Percentiles rank a stretch among this genome's conserved stretches.
Conservation (phyloP, 208 protist genomes). For the Willaertia magna region DNA sequence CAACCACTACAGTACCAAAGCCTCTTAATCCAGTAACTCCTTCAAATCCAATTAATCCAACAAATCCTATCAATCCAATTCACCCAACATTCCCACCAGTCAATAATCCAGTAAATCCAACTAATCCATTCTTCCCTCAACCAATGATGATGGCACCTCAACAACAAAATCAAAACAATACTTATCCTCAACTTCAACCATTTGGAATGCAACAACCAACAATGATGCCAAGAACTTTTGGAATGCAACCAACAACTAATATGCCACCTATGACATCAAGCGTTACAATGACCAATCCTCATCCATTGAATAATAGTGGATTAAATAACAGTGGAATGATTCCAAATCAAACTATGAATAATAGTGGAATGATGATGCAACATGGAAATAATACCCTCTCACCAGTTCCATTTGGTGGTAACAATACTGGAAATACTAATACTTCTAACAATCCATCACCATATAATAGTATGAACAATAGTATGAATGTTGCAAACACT, state of each 20-base stretch:
- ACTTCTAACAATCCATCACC: too few relatives aligned
- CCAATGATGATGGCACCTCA: neutral
- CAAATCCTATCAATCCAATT: neutral
- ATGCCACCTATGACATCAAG: neutral
- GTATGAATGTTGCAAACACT: too few relatives aligned
- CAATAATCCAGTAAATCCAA: neutral
- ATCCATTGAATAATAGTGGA: neutral
- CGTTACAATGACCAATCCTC: neutral
- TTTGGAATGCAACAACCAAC: neutral
- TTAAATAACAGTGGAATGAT: neutral
- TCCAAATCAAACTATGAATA: neutral
- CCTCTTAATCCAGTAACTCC: neutral
- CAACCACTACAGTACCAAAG: neutral
- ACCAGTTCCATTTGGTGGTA: too few relatives aligned
- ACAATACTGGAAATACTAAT: too few relatives aligned
- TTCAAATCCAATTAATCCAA: neutral
- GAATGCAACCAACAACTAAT: neutral
- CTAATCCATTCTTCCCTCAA: too few relatives aligned
- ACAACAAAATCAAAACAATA: too few relatives aligned
- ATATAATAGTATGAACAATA: too few relatives aligned
- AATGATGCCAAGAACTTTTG: neutral
- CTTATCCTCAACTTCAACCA: neutral
- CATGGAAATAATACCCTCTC: too few relatives aligned
- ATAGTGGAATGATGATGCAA: too few relatives aligned
- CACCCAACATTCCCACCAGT: neutral